Conservation (phyloP, 306 rosid species). For the Prunus mongolica region DNA sequence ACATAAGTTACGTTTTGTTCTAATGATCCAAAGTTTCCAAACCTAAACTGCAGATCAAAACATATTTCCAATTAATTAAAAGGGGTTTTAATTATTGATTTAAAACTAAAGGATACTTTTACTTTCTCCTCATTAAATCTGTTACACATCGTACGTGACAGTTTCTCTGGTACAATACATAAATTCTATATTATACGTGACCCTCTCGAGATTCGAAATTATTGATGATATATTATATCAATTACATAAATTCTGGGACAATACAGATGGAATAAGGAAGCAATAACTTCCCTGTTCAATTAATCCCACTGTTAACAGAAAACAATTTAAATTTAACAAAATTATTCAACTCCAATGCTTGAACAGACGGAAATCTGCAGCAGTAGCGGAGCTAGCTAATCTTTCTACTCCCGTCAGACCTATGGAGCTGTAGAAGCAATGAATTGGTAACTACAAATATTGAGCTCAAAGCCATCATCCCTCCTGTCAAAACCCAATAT, state of each 20-base stretch:
- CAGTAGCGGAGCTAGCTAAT: slow-evolving; percentile 1
- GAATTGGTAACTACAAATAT: slow-evolving; percentile 89
- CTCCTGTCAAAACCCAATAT: slow-evolving; percentile 61
- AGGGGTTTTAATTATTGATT: too few species aligned
- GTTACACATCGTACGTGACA: too few species aligned
- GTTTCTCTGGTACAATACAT: too few species aligned
- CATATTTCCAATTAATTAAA: too few species aligned
- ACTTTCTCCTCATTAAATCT: too few species aligned
- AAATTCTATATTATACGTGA: too few species aligned
- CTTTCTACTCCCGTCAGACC: slow-evolving; percentile 20
- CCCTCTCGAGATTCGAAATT: background rate
- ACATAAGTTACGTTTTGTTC: too few species aligned
- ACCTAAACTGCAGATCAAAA: too few species aligned
- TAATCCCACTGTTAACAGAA: background rate
- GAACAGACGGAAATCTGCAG: background rate
- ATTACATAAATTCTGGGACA: background rate
- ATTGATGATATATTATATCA: background rate
- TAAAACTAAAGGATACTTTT: too few species aligned
- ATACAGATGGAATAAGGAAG: background rate
- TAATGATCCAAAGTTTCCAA: too few species aligned
- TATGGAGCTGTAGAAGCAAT: slow-evolving; percentile 77
- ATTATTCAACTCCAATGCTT: background rate
- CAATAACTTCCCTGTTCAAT: background rate
- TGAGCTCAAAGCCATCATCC: slow-evolving; percentile 95
- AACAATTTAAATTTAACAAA: background rate